Conservation (phyloP, 2,329 filamentous ascomycete genomes). For the Colletotrichum gigasporum region DNA sequence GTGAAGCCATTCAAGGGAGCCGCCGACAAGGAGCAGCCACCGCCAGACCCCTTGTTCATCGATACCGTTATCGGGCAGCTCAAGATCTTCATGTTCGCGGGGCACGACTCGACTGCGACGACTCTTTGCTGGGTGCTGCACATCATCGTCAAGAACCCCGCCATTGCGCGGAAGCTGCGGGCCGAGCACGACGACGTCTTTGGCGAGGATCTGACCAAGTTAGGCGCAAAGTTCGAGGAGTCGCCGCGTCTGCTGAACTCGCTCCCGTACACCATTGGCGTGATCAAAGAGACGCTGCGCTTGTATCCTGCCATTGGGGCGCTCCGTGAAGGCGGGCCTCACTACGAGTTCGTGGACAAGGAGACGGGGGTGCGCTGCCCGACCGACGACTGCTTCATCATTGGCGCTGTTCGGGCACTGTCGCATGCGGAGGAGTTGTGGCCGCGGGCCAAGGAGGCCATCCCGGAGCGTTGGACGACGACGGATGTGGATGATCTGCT, state of each 20-base stretch:
- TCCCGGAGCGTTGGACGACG: constrained; percentile 53
- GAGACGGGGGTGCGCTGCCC: constrained; percentile 45
- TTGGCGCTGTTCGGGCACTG: constrained; percentile 23
- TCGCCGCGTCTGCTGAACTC: constrained; percentile 56
- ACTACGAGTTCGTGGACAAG: constrained; percentile 47
- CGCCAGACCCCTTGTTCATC: constrained; percentile 31
- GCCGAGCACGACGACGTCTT: constrained; percentile 42
- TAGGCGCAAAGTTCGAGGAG: constrained; percentile 45
- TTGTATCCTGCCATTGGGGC: constrained; percentile 58
- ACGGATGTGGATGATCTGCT: constrained; percentile 24
- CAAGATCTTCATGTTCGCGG: constrained; percentile 48
- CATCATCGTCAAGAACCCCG: constrained; percentile 33
- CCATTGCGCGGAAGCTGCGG: constrained; percentile 36
- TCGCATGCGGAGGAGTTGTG: constrained; percentile 46
- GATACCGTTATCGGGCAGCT: constrained; percentile 44
- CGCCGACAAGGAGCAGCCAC: neutral
- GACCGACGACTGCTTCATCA: constrained; percentile 41
- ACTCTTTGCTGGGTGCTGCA: constrained; percentile 45
- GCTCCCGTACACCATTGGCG: constrained; percentile 61
- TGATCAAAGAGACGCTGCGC: constrained; percentile 64
- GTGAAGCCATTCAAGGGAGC: constrained; percentile 22
- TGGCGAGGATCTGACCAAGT: constrained; percentile 38
- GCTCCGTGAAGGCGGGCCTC: constrained; percentile 43
- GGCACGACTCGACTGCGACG: constrained; percentile 48
- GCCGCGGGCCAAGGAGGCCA: constrained; percentile 47